Base-by-base conservation (phyloP, 345 rosid species). In the Moricandia moricandioides region DNA sequence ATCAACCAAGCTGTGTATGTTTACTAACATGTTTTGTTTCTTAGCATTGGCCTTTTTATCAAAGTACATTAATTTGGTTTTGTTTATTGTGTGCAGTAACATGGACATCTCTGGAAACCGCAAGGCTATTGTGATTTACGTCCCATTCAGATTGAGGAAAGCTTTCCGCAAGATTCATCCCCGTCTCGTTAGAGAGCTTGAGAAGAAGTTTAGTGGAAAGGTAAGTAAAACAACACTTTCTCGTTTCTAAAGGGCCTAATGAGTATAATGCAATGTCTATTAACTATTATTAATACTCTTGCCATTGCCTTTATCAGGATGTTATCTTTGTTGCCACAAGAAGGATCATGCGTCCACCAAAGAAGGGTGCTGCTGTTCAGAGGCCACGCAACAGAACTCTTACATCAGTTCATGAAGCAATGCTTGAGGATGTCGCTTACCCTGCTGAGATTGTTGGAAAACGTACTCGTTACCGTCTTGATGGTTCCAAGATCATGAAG, bases 141-240 rank as follows among this genome's bases (percentile, higher is more conserved):
- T 93, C 60, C 98, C 97, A 2, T 93, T 83, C 79, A 88, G 98
- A 80, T 71, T 93, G 88, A 89, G 96, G 83, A 93, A 92, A 73
- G 83, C 93, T 45, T 92, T 78, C 82, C 88, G 95, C 45, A 92
- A 92, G 92, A 82, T 90, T 69, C 98, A 92, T 70, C 81, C 85
- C 1, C 89, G 98, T n/a, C 92, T 90, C 34, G 98, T 88, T 8
- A 86, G 98, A 62, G 98, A 92, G 87, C 79, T 92, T 69, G 98
- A 92, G 90, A 92, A 92, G 76, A 92, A 93, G 71, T 93, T 93
- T 78, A 91, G 98, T 83, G 98, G 98, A 30, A 93, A 89, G 93
- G 98, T 90, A 74, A 0, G 98, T 90, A 74, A 0, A 64, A 21
- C 24, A 30, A 2, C n/a, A 3, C 18, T 30, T 1, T 1, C 8